Conservation (phyloP, 2,329 filamentous ascomycete genomes). For the Monosporascus ibericus region DNA sequence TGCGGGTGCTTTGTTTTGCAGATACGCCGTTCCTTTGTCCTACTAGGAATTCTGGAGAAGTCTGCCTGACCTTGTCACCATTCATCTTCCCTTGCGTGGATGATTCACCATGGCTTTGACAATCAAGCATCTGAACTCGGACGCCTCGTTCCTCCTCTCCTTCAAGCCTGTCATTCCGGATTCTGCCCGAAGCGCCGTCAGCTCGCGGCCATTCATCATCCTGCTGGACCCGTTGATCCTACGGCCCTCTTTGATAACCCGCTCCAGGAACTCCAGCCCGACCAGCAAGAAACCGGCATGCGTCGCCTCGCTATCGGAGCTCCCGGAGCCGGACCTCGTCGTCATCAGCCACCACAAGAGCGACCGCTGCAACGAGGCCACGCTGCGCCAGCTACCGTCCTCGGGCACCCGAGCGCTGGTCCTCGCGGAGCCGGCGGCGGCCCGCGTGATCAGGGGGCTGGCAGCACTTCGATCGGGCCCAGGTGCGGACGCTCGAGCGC, state of each 20-base stretch:
- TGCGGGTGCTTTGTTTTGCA: background rate
- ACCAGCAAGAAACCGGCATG: conserved; percentile 49
- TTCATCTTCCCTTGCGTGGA: background rate
- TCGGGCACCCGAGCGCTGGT: conserved; percentile 52
- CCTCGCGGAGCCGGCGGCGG: conserved; percentile 58
- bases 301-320: conserved; percentile 43
- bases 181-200: conserved; percentile 23
- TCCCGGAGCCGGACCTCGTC: conserved; percentile 39
- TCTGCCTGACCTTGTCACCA: background rate
- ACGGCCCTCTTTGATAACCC: conserved; percentile 54
- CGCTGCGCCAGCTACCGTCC: conserved; percentile 56
- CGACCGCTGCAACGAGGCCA: conserved; percentile 66
- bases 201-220: conserved; percentile 54
- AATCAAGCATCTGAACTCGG: conserved; percentile 57
- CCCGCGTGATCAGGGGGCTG: conserved; percentile 58
- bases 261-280: conserved; percentile 54
- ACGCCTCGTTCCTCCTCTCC: conserved; percentile 59
- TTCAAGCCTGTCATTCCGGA: conserved; percentile 49
- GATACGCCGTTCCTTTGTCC: background rate
- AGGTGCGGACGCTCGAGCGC: conserved; percentile 36
- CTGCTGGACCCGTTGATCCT: conserved; percentile 68
- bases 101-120: conserved; percentile 52
- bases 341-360: conserved; percentile 43
- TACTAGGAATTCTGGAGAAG: background rate
- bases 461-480: conserved; percentile 58